phyloP scores from a whole-genome alignment of 208 protist genomes.

The Lotmaria passim region DNA sequence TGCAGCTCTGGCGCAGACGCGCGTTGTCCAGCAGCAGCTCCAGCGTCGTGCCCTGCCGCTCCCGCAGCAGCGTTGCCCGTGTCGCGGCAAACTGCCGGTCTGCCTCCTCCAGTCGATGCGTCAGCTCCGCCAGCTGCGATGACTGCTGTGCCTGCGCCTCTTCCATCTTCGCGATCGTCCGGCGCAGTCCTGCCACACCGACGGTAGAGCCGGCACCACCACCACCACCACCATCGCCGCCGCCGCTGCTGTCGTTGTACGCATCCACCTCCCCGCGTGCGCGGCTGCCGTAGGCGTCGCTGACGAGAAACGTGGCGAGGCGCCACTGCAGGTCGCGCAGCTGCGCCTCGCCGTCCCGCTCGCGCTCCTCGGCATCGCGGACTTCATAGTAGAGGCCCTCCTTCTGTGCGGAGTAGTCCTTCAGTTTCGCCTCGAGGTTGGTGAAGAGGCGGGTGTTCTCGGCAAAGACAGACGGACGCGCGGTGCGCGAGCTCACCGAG shows the following conservation, averaged over 20 bases:
- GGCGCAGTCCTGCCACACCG: slow-evolving; percentile 65
- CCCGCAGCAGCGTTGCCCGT: slow-evolving; percentile 51
- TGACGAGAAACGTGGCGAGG: slow-evolving; percentile 71
- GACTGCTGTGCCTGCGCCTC: slow-evolving; percentile 42
- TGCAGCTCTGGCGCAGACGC: slow-evolving; percentile 70
- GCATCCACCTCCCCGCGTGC: slow-evolving; percentile 24
- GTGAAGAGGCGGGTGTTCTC: slow-evolving; percentile 44
- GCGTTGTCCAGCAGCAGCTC: slow-evolving; percentile 83
- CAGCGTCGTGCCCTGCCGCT: slow-evolving; percentile 61
- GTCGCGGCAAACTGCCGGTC: slow-evolving; percentile 58
- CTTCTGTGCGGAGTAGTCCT: slow-evolving; percentile 62
- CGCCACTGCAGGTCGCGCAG: slow-evolving; percentile 79
- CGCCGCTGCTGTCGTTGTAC: not conserved
- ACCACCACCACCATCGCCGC: not conserved
- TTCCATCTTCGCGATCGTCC: slow-evolving; percentile 62
- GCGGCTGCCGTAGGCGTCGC: slow-evolving; percentile 33
- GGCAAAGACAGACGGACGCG: slow-evolving; percentile 37
- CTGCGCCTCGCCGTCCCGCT: slow-evolving; percentile 60
- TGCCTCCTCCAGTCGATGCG: slow-evolving; percentile 49
- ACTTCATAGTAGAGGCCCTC: slow-evolving; percentile 70
- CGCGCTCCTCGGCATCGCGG: slow-evolving; percentile 69
- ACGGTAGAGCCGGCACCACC: slow-evolving; percentile 34
- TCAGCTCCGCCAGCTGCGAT: slow-evolving; percentile 39
- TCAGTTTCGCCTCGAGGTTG: slow-evolving; percentile 61
- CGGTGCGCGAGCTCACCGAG: slow-evolving; percentile 21